These are phyloP conservation scores for Argentina anserina DNA, from an alignment of 306 rosid genomes.

Conservation along the genomic window DNA sequence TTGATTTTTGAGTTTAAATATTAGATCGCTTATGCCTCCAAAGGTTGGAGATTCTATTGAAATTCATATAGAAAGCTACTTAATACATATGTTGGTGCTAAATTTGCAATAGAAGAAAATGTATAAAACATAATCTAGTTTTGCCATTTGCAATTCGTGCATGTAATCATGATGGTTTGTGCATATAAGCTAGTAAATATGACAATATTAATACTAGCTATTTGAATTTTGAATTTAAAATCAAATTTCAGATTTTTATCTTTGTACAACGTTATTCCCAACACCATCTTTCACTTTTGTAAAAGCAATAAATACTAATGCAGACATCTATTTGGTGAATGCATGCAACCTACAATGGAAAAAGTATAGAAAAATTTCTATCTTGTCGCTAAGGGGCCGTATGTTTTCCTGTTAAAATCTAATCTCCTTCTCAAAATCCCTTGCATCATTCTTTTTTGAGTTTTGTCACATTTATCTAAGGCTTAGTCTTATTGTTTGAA, in stretches of 20 bases:
- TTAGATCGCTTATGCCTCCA: too few species aligned
- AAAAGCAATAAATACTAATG: neutral
- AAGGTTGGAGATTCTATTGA: too few species aligned
- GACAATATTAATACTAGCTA: neutral
- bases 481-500: too few species aligned
- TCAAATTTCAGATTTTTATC: neutral
- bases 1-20: too few species aligned
- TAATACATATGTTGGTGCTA: too few species aligned
- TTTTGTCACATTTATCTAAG: too few species aligned
- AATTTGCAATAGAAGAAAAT: too few species aligned
- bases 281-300: too few species aligned
- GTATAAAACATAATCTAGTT: neutral
- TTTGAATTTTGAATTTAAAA: neutral
- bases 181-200: neutral
- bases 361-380: neutral
- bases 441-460: neutral
- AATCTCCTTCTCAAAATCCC: neutral
- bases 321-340: neutral
- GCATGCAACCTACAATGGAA: neutral
- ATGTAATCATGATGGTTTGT: neutral
- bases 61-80: too few species aligned
- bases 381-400: neutral
- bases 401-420: neutral
- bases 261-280: neutral
- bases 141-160: neutral